phyloP scores from a whole-genome alignment of 2,329 filamentous ascomycete species.

The Metarhizium robertsii region DNA sequence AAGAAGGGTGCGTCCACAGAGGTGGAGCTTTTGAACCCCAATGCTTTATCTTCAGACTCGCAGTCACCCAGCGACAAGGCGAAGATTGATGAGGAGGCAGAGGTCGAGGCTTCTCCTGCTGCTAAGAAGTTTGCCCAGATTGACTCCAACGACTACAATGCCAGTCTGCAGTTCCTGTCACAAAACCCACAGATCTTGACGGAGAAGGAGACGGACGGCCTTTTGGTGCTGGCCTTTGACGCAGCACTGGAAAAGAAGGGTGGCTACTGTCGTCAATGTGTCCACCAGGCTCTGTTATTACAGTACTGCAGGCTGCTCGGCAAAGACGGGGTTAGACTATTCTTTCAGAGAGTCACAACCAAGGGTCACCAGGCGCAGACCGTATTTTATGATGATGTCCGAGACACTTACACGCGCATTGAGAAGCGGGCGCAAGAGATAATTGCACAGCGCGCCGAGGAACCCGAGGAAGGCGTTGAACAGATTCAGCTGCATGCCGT shows the following conservation, averaged over 20 bases:
- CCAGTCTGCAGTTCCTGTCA: conserved; percentile 68
- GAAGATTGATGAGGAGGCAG: conserved; percentile 56
- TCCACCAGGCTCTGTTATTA: conserved; percentile 84
- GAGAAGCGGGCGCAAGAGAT: conserved; percentile 68
- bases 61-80: conserved; percentile 8
- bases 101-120: conserved; percentile 65
- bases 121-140: conserved; percentile 80
- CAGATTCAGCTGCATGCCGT: conserved; percentile 97
- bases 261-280: conserved; percentile 73
- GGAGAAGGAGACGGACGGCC: conserved; percentile 82
- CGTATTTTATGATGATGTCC: conserved; percentile 88
- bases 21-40: conserved; percentile 71
- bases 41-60: conserved; percentile 19
- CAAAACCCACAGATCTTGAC: conserved; percentile 67
- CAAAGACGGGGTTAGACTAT: conserved; percentile 76
- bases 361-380: conserved; percentile 82
- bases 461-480: conserved; percentile 53
- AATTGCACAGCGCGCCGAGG: conserved; percentile 40
- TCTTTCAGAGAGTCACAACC: conserved; percentile 94
- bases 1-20: conserved; percentile 39
- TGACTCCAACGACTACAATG: conserved; percentile 61
- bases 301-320: conserved; percentile 93
- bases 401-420: conserved; percentile 78
- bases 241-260: conserved; percentile 67
- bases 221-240: conserved; percentile 88